Conservation (phyloP, 495 filamentous ascomycete genomes). For the Lasiosphaeris hirsuta region DNA sequence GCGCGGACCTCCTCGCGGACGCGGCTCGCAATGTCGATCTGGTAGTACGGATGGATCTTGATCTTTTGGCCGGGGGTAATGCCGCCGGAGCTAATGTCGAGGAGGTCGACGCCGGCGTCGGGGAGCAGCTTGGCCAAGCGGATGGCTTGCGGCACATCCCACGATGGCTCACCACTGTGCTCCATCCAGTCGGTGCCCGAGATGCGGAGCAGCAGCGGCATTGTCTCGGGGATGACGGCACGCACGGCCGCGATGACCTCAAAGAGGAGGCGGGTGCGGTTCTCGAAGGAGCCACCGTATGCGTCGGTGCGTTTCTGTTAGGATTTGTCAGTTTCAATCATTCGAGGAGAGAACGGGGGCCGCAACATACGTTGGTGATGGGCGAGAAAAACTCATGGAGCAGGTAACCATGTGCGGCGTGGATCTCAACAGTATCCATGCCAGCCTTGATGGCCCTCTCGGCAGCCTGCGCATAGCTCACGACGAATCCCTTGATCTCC, state of each 20-base stretch:
- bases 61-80: slow-evolving; percentile 61
- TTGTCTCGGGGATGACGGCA: slow-evolving; percentile 47
- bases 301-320: slow-evolving; percentile 48
- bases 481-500: slow-evolving; percentile 48
- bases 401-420: slow-evolving; percentile 60
- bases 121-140: slow-evolving; percentile 60
- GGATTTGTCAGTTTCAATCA: background rate
- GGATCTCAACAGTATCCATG: slow-evolving; percentile 55
- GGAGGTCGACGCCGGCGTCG: slow-evolving; percentile 61
- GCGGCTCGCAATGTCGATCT: slow-evolving; percentile 59
- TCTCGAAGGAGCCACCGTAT: slow-evolving; percentile 66
- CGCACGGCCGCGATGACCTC: slow-evolving; percentile 53
- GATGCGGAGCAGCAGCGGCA: slow-evolving; percentile 62
- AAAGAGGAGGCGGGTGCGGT: slow-evolving; percentile 54
- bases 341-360: background rate
- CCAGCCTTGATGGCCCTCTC: slow-evolving; percentile 47
- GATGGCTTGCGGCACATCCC: slow-evolving; percentile 61
- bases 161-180: slow-evolving; percentile 48
- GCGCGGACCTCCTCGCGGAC: slow-evolving; percentile 56
- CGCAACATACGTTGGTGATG: slow-evolving; percentile 43
- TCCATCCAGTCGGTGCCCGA: slow-evolving; percentile 65
- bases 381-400: slow-evolving; percentile 48
- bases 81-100: slow-evolving; percentile 66
- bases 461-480: slow-evolving; percentile 48
- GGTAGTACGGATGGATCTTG: slow-evolving; percentile 53